A percentile compares a stretch with the other conserved stretches of the same genome.
Conservation (phyloP, 2,329 filamentous ascomycete species). For the Hypoxylon sp. region DNA sequence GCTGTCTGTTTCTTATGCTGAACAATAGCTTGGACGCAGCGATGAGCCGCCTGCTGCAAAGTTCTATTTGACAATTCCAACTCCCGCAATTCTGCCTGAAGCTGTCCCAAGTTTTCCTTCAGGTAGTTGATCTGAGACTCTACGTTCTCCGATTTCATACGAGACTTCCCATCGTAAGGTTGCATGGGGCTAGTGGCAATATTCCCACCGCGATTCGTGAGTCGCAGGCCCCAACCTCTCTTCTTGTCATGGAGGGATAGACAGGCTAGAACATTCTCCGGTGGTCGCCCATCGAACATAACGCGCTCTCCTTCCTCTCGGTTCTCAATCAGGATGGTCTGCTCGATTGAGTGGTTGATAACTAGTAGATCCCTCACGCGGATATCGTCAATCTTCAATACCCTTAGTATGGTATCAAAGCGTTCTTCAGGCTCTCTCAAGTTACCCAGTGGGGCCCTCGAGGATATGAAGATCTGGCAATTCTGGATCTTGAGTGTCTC, state of each 20-base stretch:
- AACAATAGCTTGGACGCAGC: constrained; percentile 57
- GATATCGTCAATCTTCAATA: constrained; percentile 84
- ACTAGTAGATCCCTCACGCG: constrained; percentile 84
- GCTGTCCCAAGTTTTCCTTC: constrained; percentile 62
- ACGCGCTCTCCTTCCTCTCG: constrained; percentile 74
- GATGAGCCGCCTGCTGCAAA: constrained; percentile 61
- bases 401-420: constrained; percentile 82
- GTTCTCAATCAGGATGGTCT: constrained; percentile 80
- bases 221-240: constrained; percentile 69
- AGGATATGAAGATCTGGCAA: constrained; percentile 71
- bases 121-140: constrained; percentile 72
- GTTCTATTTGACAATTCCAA: constrained; percentile 62
- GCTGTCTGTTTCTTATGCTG: constrained; percentile 59
- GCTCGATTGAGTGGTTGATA: constrained; percentile 85
- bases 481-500: constrained; percentile 61
- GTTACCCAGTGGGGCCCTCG: constrained; percentile 66
- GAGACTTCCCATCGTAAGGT: constrained; percentile 65
- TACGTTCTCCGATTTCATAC: constrained; percentile 81
- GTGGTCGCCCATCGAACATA: constrained; percentile 72
- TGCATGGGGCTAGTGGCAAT: constrained; percentile 53
- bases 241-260: constrained; percentile 74
- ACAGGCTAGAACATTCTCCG: constrained; percentile 78
- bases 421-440: constrained; percentile 78
- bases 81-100: constrained; percentile 66
- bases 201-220: constrained; percentile 59